phyloP scores from a whole-genome alignment of 2,329 filamentous ascomycete species.

The Ciborinia camelliae region DNA sequence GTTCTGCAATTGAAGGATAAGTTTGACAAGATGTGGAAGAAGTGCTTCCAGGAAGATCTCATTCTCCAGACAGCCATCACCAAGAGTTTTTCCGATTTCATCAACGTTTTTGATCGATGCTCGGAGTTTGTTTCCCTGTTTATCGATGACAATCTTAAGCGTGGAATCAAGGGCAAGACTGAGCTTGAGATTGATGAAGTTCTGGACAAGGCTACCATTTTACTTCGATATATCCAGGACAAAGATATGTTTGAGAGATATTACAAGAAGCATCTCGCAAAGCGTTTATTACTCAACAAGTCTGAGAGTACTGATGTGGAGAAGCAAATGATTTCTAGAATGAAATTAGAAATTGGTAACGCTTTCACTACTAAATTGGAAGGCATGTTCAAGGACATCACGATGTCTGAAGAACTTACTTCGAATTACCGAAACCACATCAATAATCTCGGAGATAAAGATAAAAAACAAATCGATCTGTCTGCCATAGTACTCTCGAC shows the following conservation, averaged over 20 bases:
- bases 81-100: slow-evolving; percentile 86
- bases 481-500: slow-evolving; percentile 82
- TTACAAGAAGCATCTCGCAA: slow-evolving; percentile 94
- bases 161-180: slow-evolving; percentile 88
- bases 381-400: slow-evolving; percentile 97
- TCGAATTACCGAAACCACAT: slow-evolving; percentile 70
- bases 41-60: slow-evolving; percentile 72
- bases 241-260: slow-evolving; percentile 96
- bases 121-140: slow-evolving; percentile 94
- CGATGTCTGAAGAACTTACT: slow-evolving; percentile 79
- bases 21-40: slow-evolving; percentile 75
- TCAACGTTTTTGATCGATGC: slow-evolving; percentile 81
- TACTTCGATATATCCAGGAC: slow-evolving; percentile 84
- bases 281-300: slow-evolving; percentile 81
- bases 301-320: slow-evolving; percentile 90
- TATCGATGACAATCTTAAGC: slow-evolving; percentile 94
- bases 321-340: slow-evolving; percentile 90
- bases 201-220: slow-evolving; percentile 82
- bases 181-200: slow-evolving; percentile 81
- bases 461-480: slow-evolving; percentile 69
- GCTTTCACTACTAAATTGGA: slow-evolving; percentile 91
- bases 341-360: slow-evolving; percentile 96
- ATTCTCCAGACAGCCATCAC: slow-evolving; percentile 78
- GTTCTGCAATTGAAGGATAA: slow-evolving; percentile 82
- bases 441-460: slow-evolving; percentile 47